Percentiles rank a stretch among this genome's conserved stretches.
These are phyloP conservation scores for Suhomyces maxii DNA, from an alignment of 1,139 yeast species.

Conservation along the genomic window DNA sequence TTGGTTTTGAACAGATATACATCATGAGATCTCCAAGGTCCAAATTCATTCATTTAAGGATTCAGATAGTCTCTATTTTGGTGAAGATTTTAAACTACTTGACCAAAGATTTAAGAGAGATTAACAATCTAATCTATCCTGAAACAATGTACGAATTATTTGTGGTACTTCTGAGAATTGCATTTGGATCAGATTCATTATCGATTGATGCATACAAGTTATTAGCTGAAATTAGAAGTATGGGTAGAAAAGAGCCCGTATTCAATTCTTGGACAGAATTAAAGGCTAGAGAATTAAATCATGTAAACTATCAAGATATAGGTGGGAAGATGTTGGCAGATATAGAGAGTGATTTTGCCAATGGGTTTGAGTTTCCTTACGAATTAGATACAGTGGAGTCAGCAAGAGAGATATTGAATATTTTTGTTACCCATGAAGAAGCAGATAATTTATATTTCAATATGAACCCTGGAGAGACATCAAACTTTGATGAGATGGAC, in stretches of 20 bases:
- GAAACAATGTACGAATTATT: slow-evolving; percentile 50
- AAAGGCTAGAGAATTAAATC: slow-evolving; percentile 42
- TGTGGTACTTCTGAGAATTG: slow-evolving; percentile 56
- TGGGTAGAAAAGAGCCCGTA: slow-evolving; percentile 25
- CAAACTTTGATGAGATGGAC: slow-evolving; percentile 29
- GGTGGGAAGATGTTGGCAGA: slow-evolving; percentile 25
- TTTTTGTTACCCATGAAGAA: slow-evolving; percentile 71
- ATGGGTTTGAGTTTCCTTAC: slow-evolving; percentile 64
- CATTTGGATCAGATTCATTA: slow-evolving; percentile 50
- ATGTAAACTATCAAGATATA: slow-evolving; percentile 20
- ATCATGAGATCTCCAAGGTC: slow-evolving; percentile 51
- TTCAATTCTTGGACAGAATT: slow-evolving; percentile 46
- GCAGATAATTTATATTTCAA: slow-evolving; percentile 73
- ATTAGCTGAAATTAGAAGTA: slow-evolving; percentile 28
- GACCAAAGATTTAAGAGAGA: slow-evolving; percentile 29
- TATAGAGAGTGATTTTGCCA: slow-evolving; percentile 44
- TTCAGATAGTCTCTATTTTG: slow-evolving; percentile 43
- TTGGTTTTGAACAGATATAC: slow-evolving; percentile 53
- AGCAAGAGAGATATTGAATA: slow-evolving; percentile 70
- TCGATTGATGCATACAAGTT: slow-evolving; percentile 37
- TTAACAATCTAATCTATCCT: slow-evolving; percentile 37
- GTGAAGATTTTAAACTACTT: slow-evolving; percentile 36
- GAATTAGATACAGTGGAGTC: slow-evolving; percentile 65
- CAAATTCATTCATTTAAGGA: slow-evolving; percentile 37
- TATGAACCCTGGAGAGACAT: slow-evolving; percentile 48